Percentiles rank a stretch among this genome's conserved stretches.
phyloP scores from a whole-genome alignment of 192 early-diverging fungal genomes.

The Coemansia sp. region DNA sequence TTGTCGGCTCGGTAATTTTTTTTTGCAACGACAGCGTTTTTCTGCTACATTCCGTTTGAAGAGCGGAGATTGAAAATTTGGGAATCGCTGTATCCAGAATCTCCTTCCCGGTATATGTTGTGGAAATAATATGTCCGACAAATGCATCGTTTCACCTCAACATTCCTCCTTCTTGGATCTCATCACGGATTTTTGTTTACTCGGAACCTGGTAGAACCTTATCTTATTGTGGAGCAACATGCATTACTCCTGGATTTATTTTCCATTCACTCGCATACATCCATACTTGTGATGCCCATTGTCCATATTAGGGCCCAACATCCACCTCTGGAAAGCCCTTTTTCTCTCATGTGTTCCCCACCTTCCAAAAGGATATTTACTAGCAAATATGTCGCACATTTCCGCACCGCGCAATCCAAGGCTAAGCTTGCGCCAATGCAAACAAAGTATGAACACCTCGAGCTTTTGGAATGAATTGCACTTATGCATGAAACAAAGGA shows the following conservation, averaged over 20 bases:
- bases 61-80: too few relatives aligned
- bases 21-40: too few relatives aligned
- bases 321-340: neutral
- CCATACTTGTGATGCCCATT: conserved; percentile 1
- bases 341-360: neutral
- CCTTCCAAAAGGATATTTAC: neutral
- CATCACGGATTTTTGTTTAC: too few relatives aligned
- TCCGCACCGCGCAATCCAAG: neutral
- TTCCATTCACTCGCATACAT: neutral
- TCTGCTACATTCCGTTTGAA: too few relatives aligned
- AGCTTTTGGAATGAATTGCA: neutral
- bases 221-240: too few relatives aligned
- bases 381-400: neutral
- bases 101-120: too few relatives aligned
- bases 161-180: too few relatives aligned
- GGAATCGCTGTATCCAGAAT: too few relatives aligned
- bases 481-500: neutral
- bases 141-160: too few relatives aligned
- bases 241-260: neutral
- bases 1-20: too few relatives aligned
- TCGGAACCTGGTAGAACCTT: too few relatives aligned
- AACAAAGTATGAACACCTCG: neutral
- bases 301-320: neutral
- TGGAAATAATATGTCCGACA: too few relatives aligned
- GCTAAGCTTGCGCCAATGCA: neutral